These are phyloP conservation scores for Ustilago trichophora DNA, from an alignment of 1,284 basidiomycete species.

Conservation along the genomic window DNA sequence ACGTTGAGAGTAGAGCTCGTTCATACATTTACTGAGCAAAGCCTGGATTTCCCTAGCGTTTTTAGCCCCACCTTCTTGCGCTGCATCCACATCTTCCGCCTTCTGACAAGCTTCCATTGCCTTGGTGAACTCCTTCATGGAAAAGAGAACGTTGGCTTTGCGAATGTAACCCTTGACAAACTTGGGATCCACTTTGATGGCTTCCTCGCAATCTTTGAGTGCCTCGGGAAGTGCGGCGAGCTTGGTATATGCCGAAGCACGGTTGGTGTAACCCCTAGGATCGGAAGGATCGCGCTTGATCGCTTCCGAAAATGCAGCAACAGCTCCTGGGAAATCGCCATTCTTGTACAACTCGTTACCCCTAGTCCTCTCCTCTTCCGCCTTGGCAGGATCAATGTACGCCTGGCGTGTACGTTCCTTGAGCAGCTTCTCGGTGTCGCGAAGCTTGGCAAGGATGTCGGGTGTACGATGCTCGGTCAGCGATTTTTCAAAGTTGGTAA, in stretches of 20 bases:
- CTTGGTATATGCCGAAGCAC: slow-evolving; percentile 95
- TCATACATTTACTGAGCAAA: slow-evolving; percentile 69
- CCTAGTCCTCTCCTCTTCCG: slow-evolving; percentile 84
- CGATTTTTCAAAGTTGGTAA: slow-evolving; percentile 69
- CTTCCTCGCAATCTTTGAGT: slow-evolving; percentile 91
- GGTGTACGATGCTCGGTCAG: slow-evolving; percentile 97
- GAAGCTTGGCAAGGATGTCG: slow-evolving; percentile 86
- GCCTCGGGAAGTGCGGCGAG: slow-evolving; percentile 92
- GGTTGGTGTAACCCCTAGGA: slow-evolving; percentile 93
- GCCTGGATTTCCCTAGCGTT: slow-evolving; percentile 58
- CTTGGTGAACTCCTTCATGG: slow-evolving; percentile 91
- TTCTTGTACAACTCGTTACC: slow-evolving; percentile 91
- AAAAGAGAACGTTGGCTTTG: slow-evolving; percentile 84
- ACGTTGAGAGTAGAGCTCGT: slow-evolving; percentile 83
- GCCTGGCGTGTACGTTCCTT: slow-evolving; percentile 80
- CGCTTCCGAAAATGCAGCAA: slow-evolving; percentile 91
- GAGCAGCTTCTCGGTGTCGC: slow-evolving; percentile 77
- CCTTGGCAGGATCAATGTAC: slow-evolving; percentile 88
- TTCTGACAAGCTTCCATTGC: slow-evolving; percentile 67
- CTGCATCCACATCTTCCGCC: slow-evolving; percentile 51
- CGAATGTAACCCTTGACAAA: slow-evolving; percentile 88
- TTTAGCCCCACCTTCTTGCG: slow-evolving; percentile 42
- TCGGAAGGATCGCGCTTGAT: slow-evolving; percentile 94
- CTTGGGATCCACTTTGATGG: slow-evolving; percentile 87
- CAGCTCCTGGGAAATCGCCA: slow-evolving; percentile 75